phyloP scores from a whole-genome alignment of 2,329 filamentous ascomycete species.

The Aspergillus novofumigatus region DNA sequence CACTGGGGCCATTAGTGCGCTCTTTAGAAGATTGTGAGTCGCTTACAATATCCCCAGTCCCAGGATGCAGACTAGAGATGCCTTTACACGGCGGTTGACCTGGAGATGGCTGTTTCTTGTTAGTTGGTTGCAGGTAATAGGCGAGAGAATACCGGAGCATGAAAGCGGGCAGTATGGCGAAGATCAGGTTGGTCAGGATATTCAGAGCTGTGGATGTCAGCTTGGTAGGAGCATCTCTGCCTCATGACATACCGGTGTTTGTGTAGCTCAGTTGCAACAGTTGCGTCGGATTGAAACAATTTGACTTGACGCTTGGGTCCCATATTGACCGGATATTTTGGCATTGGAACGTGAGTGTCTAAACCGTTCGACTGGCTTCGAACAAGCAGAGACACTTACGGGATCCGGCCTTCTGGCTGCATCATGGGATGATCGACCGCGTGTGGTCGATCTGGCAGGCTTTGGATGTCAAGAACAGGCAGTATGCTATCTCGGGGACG shows the following conservation, averaged over 20 bases:
- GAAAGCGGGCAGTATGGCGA: slow-evolving; percentile 39
- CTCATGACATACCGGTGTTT: slow-evolving; percentile 26
- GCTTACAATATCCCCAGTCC: slow-evolving; percentile 43
- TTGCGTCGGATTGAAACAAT: slow-evolving; percentile 41
- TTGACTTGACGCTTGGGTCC: slow-evolving; percentile 38
- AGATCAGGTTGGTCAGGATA: slow-evolving; percentile 39
- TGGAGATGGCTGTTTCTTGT: slow-evolving; percentile 25
- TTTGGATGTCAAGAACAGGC: slow-evolving; percentile 35
- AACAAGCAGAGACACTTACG: slow-evolving; percentile 6
- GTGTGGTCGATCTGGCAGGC: slow-evolving; percentile 52
- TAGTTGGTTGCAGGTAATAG: neutral
- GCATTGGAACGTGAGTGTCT: slow-evolving; percentile 50
- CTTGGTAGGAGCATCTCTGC: neutral
- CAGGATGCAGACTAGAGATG: slow-evolving; percentile 36
- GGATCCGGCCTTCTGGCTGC: slow-evolving; percentile 47
- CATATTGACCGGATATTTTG: slow-evolving; percentile 44
- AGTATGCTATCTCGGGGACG: slow-evolving; percentile 39
- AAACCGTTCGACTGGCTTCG: slow-evolving; percentile 25
- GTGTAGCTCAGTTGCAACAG: slow-evolving; percentile 44
- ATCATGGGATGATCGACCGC: slow-evolving; percentile 48
- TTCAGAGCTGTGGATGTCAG: slow-evolving; percentile 25
- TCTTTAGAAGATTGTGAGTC: neutral
- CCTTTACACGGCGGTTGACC: slow-evolving; percentile 36
- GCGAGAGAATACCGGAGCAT: slow-evolving; percentile 29
- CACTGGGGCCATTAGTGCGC: slow-evolving; percentile 17